Evolutionary conservation across 805 yeast species (phyloP).

Genomic region (Priceomyces medius): DNA sequence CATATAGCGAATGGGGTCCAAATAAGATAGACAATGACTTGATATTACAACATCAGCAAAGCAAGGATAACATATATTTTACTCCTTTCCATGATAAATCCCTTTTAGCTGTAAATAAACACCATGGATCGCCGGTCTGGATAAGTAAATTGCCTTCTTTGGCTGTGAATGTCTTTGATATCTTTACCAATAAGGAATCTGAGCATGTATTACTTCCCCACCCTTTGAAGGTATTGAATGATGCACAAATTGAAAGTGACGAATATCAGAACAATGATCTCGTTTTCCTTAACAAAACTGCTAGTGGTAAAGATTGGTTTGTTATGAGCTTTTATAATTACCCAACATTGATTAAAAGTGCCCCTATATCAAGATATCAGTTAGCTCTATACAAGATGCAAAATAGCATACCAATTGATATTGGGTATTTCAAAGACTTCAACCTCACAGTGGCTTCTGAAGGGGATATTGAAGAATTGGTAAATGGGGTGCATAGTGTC

Average conservation of each 20-base stretch:
- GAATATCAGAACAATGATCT: slow-evolving; percentile 24
- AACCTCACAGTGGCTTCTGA: slow-evolving; percentile 14
- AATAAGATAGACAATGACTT: slow-evolving; percentile 72
- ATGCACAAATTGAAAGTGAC: slow-evolving; percentile 25
- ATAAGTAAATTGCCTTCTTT: slow-evolving; percentile 68
- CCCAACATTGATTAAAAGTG: slow-evolving; percentile 78
- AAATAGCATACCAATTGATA: slow-evolving; percentile 15
- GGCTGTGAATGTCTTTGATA: slow-evolving; percentile 78
- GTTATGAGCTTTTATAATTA: slow-evolving; percentile 77
- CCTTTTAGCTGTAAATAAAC: slow-evolving; percentile 68
- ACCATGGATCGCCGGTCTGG: slow-evolving; percentile 77
- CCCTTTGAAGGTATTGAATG: slow-evolving; percentile 50
- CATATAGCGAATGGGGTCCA: slow-evolving; percentile 89
- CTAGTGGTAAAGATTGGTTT: slow-evolving; percentile 71
- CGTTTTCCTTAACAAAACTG: slow-evolving; percentile 67
- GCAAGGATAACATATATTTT: slow-evolving; percentile 73
- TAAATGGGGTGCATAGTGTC: slow-evolving; percentile 38
- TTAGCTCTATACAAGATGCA: slow-evolving; percentile 28
- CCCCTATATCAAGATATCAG: slow-evolving; percentile 71
- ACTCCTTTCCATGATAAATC: slow-evolving; percentile 84
- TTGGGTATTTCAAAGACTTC: slow-evolving; percentile 18
- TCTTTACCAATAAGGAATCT: slow-evolving; percentile 36
- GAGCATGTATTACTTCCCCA: slow-evolving; percentile 64
- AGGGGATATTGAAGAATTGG: slow-evolving; percentile 22
- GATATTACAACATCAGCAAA: slow-evolving; percentile 40